Base-by-base conservation (phyloP, 495 filamentous ascomycete species). In the Pyrenula aspistea region DNA sequence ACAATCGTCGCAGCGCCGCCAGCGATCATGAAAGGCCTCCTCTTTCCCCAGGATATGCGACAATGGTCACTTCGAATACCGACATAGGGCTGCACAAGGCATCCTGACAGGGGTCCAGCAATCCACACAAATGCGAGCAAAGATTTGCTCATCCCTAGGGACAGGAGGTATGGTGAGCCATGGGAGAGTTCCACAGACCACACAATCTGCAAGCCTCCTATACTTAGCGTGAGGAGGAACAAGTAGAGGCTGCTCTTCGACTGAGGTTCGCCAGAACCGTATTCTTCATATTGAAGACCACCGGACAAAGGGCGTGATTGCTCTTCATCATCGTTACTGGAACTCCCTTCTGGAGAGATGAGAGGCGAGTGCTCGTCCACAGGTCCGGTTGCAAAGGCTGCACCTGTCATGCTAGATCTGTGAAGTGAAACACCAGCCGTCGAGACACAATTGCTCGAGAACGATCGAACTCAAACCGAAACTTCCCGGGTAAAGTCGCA, bases 91-190 rank as follows among this genome's bases (percentile, higher is more conserved):
- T 96, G 91, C 20, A 96, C 91, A 36, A 96, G 72, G 1, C 82
- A 82, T 12, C 91, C 91, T 1, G 89, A 89, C 22, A 96, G 73
- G 2, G 91, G 91, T 2, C 91, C 89, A 10, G 91, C 91, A 59
- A 96, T 91, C 91, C 91, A 96, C 22, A 95, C 91, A 56, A 95
- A 77, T 15, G 91, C 91, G 70, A 95, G 85, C n/a, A 95, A 71
- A 31, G 91, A 85, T 68, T 96, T 96, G 77, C 85, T 93, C 71
- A 96, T 76, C 4, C 91, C 91, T 19, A 96, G 80, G 4, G 88
- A 91, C 15, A 85, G 71, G 0, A 86, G 73, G 56, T 76, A 86
- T 24, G 83, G 83, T 77, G 90, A 92, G 60, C 88, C 89, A 72
- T 91, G 86, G 53, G 88, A 92, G 54, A 91, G 71, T 66, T 95